Percentiles rank a stretch among this genome's conserved stretches.
These are phyloP conservation scores for Trypanosoma lewisi DNA, from an alignment of 208 protist species.

Conservation along the genomic window DNA sequence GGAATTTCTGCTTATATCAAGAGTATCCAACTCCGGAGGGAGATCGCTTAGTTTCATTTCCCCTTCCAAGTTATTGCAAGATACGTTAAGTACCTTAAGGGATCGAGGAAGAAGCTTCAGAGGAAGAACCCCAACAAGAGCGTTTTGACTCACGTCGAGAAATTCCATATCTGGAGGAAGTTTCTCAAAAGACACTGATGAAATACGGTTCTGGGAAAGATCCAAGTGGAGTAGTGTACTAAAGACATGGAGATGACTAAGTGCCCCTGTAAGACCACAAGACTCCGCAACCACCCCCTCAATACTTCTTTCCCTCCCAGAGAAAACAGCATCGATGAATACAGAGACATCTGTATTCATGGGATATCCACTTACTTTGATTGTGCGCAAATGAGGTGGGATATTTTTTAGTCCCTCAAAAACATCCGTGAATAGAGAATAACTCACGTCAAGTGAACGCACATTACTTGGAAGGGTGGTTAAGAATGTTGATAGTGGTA, in stretches of 20 bases:
- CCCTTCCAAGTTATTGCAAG: slow-evolving; percentile 23
- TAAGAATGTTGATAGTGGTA: neutral
- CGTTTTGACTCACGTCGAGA: slow-evolving; percentile 30
- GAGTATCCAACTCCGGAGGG: slow-evolving; percentile 15
- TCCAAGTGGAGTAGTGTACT: slow-evolving; percentile 19
- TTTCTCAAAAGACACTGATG: neutral
- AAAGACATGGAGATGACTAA: neutral
- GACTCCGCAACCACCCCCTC: neutral
- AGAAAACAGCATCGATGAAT: neutral
- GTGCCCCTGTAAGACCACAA: neutral
- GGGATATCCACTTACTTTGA: neutral
- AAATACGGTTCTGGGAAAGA: slow-evolving; percentile 29
- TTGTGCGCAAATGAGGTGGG: neutral
- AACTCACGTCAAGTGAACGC: slow-evolving; percentile 4
- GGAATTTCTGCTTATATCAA: slow-evolving; percentile 41
- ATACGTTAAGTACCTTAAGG: slow-evolving; percentile 27
- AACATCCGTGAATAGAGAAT: neutral
- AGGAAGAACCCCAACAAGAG: slow-evolving; percentile 6
- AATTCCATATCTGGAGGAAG: slow-evolving; percentile 12
- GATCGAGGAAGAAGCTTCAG: slow-evolving; percentile 15
- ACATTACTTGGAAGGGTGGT: neutral
- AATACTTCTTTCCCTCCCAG: neutral
- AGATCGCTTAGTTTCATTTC: slow-evolving; percentile 18
- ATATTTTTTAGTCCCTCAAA: neutral
- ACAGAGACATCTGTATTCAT: slow-evolving; percentile 1